These are phyloP conservation scores for Chaetomium tenue DNA, from an alignment of 495 filamentous ascomycete species.

Conservation along the genomic window DNA sequence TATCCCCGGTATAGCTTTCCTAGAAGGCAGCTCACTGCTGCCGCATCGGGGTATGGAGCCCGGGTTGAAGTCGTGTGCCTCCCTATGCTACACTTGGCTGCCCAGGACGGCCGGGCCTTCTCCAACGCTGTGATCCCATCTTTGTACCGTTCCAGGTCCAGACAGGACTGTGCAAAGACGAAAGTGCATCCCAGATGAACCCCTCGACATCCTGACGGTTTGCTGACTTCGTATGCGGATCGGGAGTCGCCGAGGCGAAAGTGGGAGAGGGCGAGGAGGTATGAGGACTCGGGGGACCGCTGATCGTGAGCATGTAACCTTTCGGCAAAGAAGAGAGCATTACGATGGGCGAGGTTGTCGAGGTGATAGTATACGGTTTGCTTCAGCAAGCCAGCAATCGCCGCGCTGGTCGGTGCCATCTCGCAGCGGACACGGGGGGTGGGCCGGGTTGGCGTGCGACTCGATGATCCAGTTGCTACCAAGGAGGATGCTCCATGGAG, in stretches of 20 bases:
- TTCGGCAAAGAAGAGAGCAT: conserved; percentile 88
- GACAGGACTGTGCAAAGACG: conserved; percentile 84
- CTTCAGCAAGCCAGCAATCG: conserved; percentile 71
- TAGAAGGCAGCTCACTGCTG: conserved; percentile 73
- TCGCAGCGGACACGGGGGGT: conserved; percentile 18
- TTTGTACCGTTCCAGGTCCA: conserved; percentile 70
- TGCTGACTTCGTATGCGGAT: conserved; percentile 66
- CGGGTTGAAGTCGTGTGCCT: conserved; percentile 68
- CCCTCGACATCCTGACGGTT: conserved; percentile 59
- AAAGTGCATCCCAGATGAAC: conserved; percentile 84
- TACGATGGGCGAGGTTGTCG: conserved; percentile 82
- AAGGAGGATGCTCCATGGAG: conserved; percentile 34
- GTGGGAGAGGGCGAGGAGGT: conserved; percentile 81
- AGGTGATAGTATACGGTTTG: conserved; percentile 89
- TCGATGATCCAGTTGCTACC: conserved; percentile 29
- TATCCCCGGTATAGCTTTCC: conserved; percentile 84
- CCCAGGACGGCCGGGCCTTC: conserved; percentile 67
- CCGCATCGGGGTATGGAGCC: conserved; percentile 75
- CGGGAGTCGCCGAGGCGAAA: conserved; percentile 71
- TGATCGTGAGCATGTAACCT: conserved; percentile 80
- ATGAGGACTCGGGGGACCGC: conserved; percentile 71
- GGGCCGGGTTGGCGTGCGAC: conserved; percentile 26
- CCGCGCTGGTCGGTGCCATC: conserved; percentile 69
- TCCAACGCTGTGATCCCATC: conserved; percentile 82
- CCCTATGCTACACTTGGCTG: conserved; percentile 67